phyloP scores from a whole-genome alignment of 148 eudicot species.

The Mesembryanthemum crystallinum region DNA sequence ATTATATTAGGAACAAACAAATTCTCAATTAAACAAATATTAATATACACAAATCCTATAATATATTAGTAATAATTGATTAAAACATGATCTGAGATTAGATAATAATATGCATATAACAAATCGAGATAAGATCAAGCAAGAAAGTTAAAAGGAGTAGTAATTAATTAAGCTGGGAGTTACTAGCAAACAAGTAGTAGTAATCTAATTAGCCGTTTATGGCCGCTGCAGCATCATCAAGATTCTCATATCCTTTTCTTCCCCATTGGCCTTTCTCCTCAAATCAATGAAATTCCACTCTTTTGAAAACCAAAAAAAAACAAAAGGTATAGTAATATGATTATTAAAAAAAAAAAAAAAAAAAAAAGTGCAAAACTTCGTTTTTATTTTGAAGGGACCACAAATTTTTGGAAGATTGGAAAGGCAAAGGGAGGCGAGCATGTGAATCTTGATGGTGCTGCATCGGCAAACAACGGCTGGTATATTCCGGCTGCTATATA shows the following conservation, averaged over 20 bases:
- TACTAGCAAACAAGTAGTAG: too few relatives aligned
- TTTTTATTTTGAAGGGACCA: not conserved
- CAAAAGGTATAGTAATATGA: too few relatives aligned
- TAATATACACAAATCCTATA: too few relatives aligned
- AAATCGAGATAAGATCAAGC: too few relatives aligned
- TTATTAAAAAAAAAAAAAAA: not conserved
- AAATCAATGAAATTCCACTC: too few relatives aligned
- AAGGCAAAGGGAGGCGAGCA: conserved; percentile 15
- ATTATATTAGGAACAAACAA: not conserved
- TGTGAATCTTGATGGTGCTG: conserved; percentile 97
- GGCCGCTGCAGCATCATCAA: conserved; percentile 98
- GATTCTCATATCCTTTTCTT: conserved; percentile 60
- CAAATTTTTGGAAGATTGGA: not conserved
- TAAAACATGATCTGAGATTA: too few relatives aligned
- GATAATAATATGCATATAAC: too few relatives aligned
- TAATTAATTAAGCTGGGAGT: too few relatives aligned
- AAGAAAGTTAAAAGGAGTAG: too few relatives aligned
- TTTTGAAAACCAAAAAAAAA: too few relatives aligned
- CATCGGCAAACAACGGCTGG: conserved; percentile 65
- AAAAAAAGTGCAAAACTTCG: not conserved
- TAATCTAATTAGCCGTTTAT: conserved; percentile 43
- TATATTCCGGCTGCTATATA: not conserved
- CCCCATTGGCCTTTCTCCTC: not conserved
- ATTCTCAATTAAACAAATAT: not conserved
- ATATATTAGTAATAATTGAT: too few relatives aligned